Base-by-base conservation (phyloP, 108 stramenopile species). In the Nitzschia sp. region DNA sequence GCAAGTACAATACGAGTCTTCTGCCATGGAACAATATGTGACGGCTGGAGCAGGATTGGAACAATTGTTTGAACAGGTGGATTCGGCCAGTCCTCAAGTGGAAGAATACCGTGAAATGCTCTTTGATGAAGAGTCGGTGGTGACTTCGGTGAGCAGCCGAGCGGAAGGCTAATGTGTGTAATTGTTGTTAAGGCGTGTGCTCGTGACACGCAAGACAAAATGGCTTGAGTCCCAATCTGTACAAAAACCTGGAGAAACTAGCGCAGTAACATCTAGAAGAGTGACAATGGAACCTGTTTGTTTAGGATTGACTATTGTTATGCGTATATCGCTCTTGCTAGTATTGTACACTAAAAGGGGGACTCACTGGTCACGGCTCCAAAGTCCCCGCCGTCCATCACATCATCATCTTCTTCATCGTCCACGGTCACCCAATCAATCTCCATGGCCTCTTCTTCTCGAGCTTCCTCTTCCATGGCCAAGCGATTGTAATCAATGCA, bases 391-490 rank as follows among this genome's bases (percentile, higher is more conserved):
- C 25, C 40, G 1, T 41, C 26, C 24, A 40, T 51, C 6, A 29
- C 51, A 21, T 63, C 66, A 15, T 83, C 86, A 43, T 89, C 87
- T 12, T 89, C 87, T 26, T 89, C 87, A n/a, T 91, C 87, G 57
- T 92, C 88, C 41, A 89, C 86, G 6, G 86, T 89, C 25, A 87
- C 91, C 91, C 91, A 92, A 65, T 92, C 91, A 55, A 89, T 84
- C 64, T 92, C 91, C 91, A 92, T 89, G 29, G 88, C 88, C 57
- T 92, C 91, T 70, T 87, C 87, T 58, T 95, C 94, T 12, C 88
- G 64, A 41, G 82, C 87, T 71, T 98, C 97, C 68, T 96, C 95
- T 65, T 96, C 97, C 88, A 92, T 90, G 9, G 97, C 95, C 59
- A 98, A 73, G 54, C 95, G 77, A 67, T 91, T 89, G 80, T 98